phyloP scores from a whole-genome alignment of 305 asterid species.

The Solanum hybrid region DNA sequence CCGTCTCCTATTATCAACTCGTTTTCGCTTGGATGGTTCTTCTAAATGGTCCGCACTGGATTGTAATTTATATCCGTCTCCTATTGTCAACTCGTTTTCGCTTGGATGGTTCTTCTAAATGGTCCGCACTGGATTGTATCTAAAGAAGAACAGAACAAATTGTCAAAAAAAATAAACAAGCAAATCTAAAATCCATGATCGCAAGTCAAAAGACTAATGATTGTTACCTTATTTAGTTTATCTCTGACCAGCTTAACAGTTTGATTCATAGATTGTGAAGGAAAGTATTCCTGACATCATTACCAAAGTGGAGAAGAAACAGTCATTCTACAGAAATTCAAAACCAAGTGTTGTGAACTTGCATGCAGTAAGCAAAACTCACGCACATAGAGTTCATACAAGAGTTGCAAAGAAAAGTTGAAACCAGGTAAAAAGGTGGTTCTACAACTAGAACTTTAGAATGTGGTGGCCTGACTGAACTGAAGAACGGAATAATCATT shows the following conservation, averaged over 20 bases:
- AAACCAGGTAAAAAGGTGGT: background rate
- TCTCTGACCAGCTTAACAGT: slow-evolving; percentile 72
- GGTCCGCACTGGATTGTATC: slow-evolving; percentile 47
- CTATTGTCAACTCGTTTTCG: slow-evolving; percentile 37
- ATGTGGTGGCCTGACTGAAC: background rate
- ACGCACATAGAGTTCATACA: background rate
- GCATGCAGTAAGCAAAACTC: background rate
- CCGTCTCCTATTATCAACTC: too few relatives aligned
- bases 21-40: too few relatives aligned
- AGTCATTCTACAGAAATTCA: background rate
- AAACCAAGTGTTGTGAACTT: background rate
- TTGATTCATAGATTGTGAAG: slow-evolving; percentile 70
- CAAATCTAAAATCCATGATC: background rate
- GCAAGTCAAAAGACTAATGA: background rate
- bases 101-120: slow-evolving; percentile 45
- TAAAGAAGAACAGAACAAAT: slow-evolving; percentile 15
- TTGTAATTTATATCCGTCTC: background rate
- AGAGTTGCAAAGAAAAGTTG: background rate
- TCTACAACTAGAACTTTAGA: background rate
- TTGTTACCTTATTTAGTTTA: slow-evolving; percentile 56
- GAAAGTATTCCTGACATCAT: slow-evolving; percentile 58
- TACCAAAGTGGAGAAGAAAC: background rate
- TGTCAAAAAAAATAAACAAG: background rate
- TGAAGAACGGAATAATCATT: background rate
- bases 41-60: too few relatives aligned